A percentile compares a stretch with the other conserved stretches of the same genome.
phyloP scores from a whole-genome alignment of 257 asterid genomes.

The Cynanchum wilfordii region DNA sequence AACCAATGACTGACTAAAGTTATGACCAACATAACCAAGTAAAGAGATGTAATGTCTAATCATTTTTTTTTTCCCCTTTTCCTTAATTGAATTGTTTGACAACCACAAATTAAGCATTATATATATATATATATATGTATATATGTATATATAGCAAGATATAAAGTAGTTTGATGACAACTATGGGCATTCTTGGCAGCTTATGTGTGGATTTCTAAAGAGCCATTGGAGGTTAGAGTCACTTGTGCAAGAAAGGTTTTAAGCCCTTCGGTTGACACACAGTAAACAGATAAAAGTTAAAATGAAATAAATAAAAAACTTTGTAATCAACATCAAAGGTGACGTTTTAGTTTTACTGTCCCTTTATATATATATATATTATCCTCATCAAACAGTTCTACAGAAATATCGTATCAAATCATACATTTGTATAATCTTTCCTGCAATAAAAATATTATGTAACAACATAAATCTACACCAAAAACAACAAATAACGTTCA shows the following conservation, averaged over 20 bases:
- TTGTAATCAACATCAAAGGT: conserved; percentile 7
- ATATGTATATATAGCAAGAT: no score
- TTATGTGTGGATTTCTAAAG: neutral
- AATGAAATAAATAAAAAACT: neutral
- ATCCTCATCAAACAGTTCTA: conserved; percentile 12
- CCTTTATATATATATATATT: neutral
- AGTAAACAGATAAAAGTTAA: no score
- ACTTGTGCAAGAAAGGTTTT: neutral
- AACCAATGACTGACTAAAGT: neutral
- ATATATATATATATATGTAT: no score
- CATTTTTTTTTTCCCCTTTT: no score
- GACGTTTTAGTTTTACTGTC: conserved; percentile 12
- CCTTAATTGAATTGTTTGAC: no score
- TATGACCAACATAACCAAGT: neutral
- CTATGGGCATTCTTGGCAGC: neutral
- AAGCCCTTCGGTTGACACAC: no score
- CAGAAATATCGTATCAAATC: neutral
- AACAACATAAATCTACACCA: neutral
- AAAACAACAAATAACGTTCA: neutral
- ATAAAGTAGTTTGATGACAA: neutral
- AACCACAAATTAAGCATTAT: no score
- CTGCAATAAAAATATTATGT: neutral
- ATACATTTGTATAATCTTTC: neutral
- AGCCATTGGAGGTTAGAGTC: neutral
- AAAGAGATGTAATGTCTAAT: no score